Conservation (phyloP, 768 basidiomycete species). For the Serendipita sp. region DNA sequence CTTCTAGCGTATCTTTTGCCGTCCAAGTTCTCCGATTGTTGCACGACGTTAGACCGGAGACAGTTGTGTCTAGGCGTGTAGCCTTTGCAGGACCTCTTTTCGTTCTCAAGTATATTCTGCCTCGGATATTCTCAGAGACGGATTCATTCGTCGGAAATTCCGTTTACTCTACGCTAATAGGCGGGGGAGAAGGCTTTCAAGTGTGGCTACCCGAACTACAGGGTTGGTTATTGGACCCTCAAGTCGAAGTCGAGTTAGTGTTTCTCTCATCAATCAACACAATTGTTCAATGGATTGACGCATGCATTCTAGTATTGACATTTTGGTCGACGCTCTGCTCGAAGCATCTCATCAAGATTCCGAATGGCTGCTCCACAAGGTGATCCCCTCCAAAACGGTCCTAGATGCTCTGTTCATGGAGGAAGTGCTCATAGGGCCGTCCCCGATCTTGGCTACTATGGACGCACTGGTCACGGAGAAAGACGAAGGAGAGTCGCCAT, state of each 20-base stretch:
- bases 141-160: background rate
- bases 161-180: background rate
- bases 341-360: background rate
- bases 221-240: background rate
- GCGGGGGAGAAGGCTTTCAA: background rate
- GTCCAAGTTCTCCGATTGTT: background rate
- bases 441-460: slow-evolving; percentile 26
- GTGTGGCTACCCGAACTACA: background rate
- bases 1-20: background rate
- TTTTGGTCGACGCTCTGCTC: no score
- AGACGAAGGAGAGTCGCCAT: background rate
- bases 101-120: background rate
- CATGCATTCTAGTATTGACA: no score
- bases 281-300: background rate
- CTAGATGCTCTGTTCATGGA: slow-evolving; percentile 31
- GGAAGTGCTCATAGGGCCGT: background rate
- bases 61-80: background rate
- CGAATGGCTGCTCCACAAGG: slow-evolving; percentile 23
- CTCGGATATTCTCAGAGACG: background rate
- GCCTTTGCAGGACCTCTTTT: background rate
- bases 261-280: background rate
- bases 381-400: slow-evolving; percentile 34
- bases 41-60: background rate
- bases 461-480: slow-evolving; percentile 6
- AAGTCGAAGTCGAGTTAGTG: background rate